Evolutionary conservation across 202 grass and related monocot genomes (phyloP).

Genomic region (Alloteropsis angusta): DNA sequence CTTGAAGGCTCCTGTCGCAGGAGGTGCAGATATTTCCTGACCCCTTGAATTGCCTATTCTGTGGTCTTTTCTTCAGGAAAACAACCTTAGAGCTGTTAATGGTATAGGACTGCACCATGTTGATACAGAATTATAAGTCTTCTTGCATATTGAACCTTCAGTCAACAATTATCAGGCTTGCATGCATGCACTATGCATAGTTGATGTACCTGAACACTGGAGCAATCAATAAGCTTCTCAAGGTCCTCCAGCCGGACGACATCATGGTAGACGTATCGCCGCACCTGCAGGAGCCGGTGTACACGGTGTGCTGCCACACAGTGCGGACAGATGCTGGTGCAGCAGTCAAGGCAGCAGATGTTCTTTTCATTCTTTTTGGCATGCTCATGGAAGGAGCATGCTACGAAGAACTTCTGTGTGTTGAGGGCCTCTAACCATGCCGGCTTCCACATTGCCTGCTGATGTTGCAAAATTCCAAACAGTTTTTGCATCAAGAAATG

Average conservation of each 20-base stretch:
- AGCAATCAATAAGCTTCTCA: slow-evolving; percentile 83
- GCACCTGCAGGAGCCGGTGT: slow-evolving; percentile 81
- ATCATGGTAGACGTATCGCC: slow-evolving; percentile 92
- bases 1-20: slow-evolving; percentile 89
- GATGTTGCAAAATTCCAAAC: slow-evolving; percentile 20
- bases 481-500: slow-evolving; percentile 22
- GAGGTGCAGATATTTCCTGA: slow-evolving; percentile 94
- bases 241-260: slow-evolving; percentile 91
- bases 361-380: slow-evolving; percentile 97
- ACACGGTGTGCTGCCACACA: slow-evolving; percentile 69
- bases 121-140: slow-evolving; percentile 29
- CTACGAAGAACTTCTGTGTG: slow-evolving; percentile 68
- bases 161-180: slow-evolving; percentile 1
- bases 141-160: slow-evolving; percentile 19
- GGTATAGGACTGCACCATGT: slow-evolving; percentile 73
- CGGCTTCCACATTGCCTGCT: slow-evolving; percentile 69
- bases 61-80: slow-evolving; percentile 94
- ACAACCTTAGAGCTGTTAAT: slow-evolving; percentile 97
- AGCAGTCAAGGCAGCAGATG: slow-evolving; percentile 92
- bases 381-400: slow-evolving; percentile 72
- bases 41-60: slow-evolving; percentile 94
- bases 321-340: slow-evolving; percentile 93
- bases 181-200: slow-evolving; percentile 15
- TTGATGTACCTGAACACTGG: slow-evolving; percentile 80
- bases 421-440: slow-evolving; percentile 86